Evolutionary conservation across 768 basidiomycete species (phyloP), one percentile per base, ranked within the genome.

Genomic region (Auricularia sp.): DNA sequence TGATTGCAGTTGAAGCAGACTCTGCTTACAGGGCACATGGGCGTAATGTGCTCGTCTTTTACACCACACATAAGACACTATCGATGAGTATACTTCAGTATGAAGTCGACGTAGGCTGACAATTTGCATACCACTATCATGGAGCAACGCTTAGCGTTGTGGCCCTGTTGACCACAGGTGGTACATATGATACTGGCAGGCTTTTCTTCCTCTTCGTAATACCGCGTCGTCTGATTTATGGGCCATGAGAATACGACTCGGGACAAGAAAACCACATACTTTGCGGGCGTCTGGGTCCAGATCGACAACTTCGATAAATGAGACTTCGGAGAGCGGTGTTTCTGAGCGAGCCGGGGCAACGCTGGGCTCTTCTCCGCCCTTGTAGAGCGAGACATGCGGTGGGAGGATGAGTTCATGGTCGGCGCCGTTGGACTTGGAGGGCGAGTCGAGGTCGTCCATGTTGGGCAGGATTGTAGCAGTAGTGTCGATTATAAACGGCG

Each of bases 11-110:
- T 81, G 69, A 84, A 92, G 70, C 91, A 93, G 0, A 82, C 85
- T 73, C 91, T 91, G 74, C 84, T 86, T 66, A 90, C 87, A 2
- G 90, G 89, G 74, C 90, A 93, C 61, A 84, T 84, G 47, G 86
- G 79, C 18, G 91, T 91, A 3, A 80, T 77, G 73, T 93, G 91
- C 66, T 92, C 90, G 69, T 92, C 83, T 61, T 87, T 84, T 36
- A 81, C 88, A 64, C 91, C 91, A 70, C 91, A 93, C 33, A 87
- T 91, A 64, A 88, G 72, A 71, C 91, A 93, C 91, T 92, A 62
- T 1, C 12, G 33, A 62, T 18, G 65, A 35, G 36, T 29, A 64
- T 36, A 34, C 60, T 23, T 29, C 23, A 29, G 29, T 51, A 36
- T 36, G 23, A 3, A 43, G 29, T 21, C 35, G 39, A 61, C 29